Conservation (phyloP, 805 yeast species). For the Kodamaea laetipori region DNA sequence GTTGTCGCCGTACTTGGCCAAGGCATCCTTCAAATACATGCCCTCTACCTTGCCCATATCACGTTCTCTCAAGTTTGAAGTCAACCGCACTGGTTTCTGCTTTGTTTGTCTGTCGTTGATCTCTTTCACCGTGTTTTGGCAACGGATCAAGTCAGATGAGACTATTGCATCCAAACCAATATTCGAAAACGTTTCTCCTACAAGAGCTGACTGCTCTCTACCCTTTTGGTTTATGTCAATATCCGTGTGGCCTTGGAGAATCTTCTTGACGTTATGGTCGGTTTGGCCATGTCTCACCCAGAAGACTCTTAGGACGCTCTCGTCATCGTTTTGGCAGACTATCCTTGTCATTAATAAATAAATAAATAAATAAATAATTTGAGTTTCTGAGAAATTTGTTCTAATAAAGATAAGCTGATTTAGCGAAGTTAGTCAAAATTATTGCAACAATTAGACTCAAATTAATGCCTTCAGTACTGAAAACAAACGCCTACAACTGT, state of each 20-base stretch:
- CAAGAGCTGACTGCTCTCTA: slow-evolving; percentile 53
- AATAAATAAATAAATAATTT: neutral
- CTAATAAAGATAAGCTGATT: neutral
- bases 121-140: slow-evolving; percentile 57
- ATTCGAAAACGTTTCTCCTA: slow-evolving; percentile 49
- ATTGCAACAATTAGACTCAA: neutral
- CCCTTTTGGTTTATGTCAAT: slow-evolving; percentile 67
- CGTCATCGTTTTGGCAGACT: slow-evolving; percentile 33
- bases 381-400: neutral
- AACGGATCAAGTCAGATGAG: slow-evolving; percentile 58
- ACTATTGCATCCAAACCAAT: slow-evolving; percentile 48
- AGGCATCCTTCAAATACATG: slow-evolving; percentile 68
- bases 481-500: neutral
- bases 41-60: slow-evolving; percentile 79
- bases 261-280: slow-evolving; percentile 64
- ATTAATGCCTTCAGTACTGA: too few relatives aligned
- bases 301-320: slow-evolving; percentile 49
- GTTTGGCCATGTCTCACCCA: slow-evolving; percentile 87
- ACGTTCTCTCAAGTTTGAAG: slow-evolving; percentile 65
- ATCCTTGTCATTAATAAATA: slow-evolving; percentile 21
- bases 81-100: slow-evolving; percentile 26
- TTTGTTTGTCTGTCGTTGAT: slow-evolving; percentile 34
- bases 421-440: too few relatives aligned
- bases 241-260: slow-evolving; percentile 78
- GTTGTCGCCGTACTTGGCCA: slow-evolving; percentile 54